Evolutionary conservation across 371 early-diverging fungal genomes (phyloP), one percentile per base, ranked within the genome.

Genomic region (Rhizopus sp.): DNA sequence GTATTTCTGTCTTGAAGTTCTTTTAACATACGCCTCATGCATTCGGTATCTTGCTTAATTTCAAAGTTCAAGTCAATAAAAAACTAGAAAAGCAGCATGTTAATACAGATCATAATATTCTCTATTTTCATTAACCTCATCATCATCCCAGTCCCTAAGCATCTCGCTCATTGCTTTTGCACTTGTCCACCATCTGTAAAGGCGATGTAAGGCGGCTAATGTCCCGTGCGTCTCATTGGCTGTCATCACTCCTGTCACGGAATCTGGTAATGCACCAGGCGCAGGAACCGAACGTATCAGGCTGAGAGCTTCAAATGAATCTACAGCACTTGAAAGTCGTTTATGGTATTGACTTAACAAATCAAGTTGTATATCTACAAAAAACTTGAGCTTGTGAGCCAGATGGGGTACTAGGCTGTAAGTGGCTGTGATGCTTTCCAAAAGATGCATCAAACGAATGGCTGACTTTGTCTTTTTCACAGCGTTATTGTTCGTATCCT

Each of bases 361-460:
- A 41, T 68, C 48, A 4, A 86, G 49, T 57, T 85, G 85, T 38
- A 86, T 74, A 7, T 76, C 73, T 32, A 72, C 60, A 15, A 85
- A 75, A 46, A 88, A 86, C 15, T 64, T 62, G 1, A 85, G 57
- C 8, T 75, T 75, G 41, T 83, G 72, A 0, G 33, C 40, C n/a
- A 73, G 13, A 7, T 33, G 23, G 1, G 77, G 73, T 0, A 86
- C 60, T 2, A 70, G 60, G 9, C 55, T 56, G 55, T 86, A 86
- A 0, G 78, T 67, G 12, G 76, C 77, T 8, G 86, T 88, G 9
- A 89, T 56, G 34, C 81, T 75, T 52, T 86, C 88, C 6, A 88
- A 51, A 4, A 88, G 63, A 51, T 79, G 78, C 33, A 85, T 65
- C 4, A 89, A 51, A 13, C 74, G 73, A 44, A 76, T 74, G 5